Evolutionary conservation across 2,329 filamentous ascomycete species (phyloP).

Genomic region (Claviceps africana): DNA sequence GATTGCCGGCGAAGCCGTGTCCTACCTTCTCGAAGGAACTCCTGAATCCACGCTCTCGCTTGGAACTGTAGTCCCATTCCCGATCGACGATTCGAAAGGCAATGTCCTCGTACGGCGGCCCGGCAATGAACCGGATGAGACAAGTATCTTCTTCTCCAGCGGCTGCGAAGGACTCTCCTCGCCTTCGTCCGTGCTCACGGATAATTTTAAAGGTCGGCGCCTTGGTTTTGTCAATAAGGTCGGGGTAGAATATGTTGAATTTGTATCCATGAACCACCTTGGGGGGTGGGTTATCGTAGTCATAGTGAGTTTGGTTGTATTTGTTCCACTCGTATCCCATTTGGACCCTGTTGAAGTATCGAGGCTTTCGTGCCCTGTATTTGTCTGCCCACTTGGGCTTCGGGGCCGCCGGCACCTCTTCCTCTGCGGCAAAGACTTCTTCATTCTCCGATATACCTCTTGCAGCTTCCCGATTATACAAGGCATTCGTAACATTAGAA

Average conservation of each 20-base stretch:
- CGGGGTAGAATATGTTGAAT: constrained; percentile 98
- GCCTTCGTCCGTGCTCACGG: constrained; percentile 75
- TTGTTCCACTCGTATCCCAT: constrained; percentile 99
- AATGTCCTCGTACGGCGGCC: constrained; percentile 90
- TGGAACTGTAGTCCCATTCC: constrained; percentile 97
- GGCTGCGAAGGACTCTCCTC: constrained; percentile 82
- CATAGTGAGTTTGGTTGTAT: constrained; percentile 99
- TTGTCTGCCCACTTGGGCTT: constrained; percentile 71
- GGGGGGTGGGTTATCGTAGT: constrained; percentile 92
- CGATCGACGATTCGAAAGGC: constrained; percentile 96
- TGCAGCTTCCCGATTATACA: constrained; percentile 87
- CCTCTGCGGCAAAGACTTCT: constrained; percentile 87
- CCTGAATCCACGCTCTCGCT: constrained; percentile 84
- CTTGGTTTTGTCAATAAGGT: constrained; percentile 86
- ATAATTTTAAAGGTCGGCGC: constrained; percentile 94
- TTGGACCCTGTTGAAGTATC: constrained; percentile 95
- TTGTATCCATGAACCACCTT: constrained; percentile 99
- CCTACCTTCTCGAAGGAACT: constrained; percentile 95
- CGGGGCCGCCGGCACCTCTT: constrained; percentile 47
- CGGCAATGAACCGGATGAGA: constrained; percentile 87
- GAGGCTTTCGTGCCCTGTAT: constrained; percentile 78
- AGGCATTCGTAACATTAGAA: constrained; percentile 71
- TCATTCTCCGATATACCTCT: constrained; percentile 86
- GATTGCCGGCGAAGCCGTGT: constrained; percentile 10
- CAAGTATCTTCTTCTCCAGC: constrained; percentile 96